Evolutionary conservation across 202 grass and related monocot species (phyloP).

Genomic region (Carex arenaria): DNA sequence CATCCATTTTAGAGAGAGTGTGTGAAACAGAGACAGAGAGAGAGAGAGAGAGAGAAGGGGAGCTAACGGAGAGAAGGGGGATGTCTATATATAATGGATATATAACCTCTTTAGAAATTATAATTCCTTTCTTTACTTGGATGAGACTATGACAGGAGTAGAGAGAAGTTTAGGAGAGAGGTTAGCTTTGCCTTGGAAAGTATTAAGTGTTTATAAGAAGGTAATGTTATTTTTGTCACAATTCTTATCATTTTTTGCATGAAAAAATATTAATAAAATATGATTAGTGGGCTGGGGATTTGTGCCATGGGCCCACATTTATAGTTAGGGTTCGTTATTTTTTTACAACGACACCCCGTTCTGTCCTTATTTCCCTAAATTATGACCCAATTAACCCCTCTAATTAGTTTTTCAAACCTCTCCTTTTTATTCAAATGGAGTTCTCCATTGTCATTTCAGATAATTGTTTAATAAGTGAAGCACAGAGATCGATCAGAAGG

Average conservation of each 20-base stretch:
- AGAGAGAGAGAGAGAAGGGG: constrained; percentile 28
- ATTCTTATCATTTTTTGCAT: constrained; percentile 3
- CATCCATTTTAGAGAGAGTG: constrained; percentile 31
- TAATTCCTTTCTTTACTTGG: constrained; percentile 98
- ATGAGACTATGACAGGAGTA: constrained; percentile 44
- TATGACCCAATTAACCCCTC: constrained; percentile 1
- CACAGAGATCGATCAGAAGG: too few species aligned
- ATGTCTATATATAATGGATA: constrained; percentile 30
- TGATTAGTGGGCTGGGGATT: constrained; percentile 25
- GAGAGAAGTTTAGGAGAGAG: constrained; percentile 15
- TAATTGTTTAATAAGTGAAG: background rate
- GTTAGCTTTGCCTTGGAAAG: constrained; percentile 29
- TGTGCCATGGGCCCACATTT: constrained; percentile 29
- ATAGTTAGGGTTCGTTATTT: constrained; percentile 27
- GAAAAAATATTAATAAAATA: constrained; percentile 28
- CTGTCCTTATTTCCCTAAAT: constrained; percentile 33
- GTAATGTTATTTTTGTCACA: background rate
- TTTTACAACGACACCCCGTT: constrained; percentile 56
- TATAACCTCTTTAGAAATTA: constrained; percentile 41
- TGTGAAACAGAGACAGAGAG: background rate
- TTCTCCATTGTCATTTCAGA: background rate
- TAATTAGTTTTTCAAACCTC: background rate
- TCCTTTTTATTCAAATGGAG: background rate
- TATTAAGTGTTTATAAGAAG: background rate
- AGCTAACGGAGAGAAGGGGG: background rate